Conservation (phyloP, 495 filamentous ascomycete genomes). For the Xylaria curta region DNA sequence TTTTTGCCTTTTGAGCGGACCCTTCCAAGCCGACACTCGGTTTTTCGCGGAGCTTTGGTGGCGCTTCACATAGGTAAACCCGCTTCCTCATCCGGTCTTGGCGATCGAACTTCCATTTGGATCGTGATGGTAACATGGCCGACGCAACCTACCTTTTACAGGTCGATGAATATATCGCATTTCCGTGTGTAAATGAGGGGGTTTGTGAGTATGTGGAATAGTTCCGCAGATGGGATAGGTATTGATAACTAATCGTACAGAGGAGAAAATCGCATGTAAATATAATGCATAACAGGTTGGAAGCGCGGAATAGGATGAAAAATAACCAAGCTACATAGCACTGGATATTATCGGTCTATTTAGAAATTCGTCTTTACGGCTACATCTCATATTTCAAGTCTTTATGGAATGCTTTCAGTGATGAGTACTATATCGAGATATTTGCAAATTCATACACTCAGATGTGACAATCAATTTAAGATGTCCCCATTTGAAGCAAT, state of each 20-base stretch:
- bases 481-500: not conserved
- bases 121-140: not conserved
- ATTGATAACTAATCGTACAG: not conserved
- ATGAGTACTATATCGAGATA: not conserved
- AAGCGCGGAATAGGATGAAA: not conserved
- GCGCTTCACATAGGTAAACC: not conserved
- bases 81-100: conserved; percentile 11
- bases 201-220: not conserved
- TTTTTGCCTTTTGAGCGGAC: not conserved
- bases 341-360: not conserved
- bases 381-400: not conserved
- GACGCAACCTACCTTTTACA: not conserved
- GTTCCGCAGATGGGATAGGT: not conserved
- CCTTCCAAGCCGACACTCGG: not conserved
- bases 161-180: not conserved
- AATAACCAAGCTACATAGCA: not conserved
- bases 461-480: not conserved
- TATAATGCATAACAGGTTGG: not conserved
- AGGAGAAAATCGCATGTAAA: not conserved
- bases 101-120: not conserved
- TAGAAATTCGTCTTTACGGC: not conserved
- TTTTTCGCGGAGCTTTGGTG: conserved; percentile 11
- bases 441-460: not conserved
- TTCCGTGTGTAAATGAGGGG: not conserved
- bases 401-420: not conserved